These are phyloP conservation scores for Polygonum aviculare DNA, from an alignment of 148 eudicot genomes.

Conservation along the genomic window DNA sequence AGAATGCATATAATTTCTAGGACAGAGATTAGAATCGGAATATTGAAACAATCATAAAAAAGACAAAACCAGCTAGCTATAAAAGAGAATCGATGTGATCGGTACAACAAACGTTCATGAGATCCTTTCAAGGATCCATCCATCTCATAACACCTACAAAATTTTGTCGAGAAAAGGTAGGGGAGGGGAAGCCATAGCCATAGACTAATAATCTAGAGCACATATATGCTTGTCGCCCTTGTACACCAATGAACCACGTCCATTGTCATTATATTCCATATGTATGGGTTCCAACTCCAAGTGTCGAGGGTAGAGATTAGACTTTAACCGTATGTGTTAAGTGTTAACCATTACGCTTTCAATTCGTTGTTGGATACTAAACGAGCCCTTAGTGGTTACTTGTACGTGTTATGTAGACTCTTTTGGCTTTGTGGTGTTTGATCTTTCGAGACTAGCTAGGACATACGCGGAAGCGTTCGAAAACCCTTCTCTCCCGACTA, in stretches of 20 bases:
- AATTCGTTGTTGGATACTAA: no score
- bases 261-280: neutral
- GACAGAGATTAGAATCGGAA: no score
- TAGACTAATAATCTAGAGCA: neutral
- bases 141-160: neutral
- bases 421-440: neutral
- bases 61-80: neutral
- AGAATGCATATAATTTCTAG: no score
- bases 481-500: neutral
- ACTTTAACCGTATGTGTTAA: neutral
- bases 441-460: neutral
- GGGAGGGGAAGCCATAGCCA: neutral
- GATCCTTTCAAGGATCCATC: constrained; percentile 3
- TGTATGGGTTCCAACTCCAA: neutral
- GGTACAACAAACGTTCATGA: neutral
- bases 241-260: neutral
- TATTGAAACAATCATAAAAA: neutral
- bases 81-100: neutral
- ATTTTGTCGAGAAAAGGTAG: neutral
- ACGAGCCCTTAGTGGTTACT: neutral
- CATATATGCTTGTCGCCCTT: neutral
- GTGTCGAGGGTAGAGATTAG: neutral
- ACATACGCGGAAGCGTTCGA: neutral
- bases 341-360: no score
- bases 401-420: neutral